Percentiles rank a stretch among this genome's conserved stretches.
Evolutionary conservation across 2,329 filamentous ascomycete genomes (phyloP).

Genomic region (Botrytis galanthina): DNA sequence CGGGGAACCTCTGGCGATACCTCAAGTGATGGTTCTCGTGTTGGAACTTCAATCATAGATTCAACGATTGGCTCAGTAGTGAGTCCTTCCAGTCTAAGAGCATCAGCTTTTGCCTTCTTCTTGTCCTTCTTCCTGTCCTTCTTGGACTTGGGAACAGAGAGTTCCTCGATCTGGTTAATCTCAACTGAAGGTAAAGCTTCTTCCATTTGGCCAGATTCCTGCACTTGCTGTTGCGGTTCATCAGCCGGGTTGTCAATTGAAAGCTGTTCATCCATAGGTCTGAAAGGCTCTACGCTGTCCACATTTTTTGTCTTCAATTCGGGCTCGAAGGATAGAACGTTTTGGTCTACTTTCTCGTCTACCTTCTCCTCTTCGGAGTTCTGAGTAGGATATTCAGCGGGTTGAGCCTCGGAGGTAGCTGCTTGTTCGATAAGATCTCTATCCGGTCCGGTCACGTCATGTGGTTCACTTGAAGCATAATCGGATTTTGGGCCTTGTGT

Average conservation of each 20-base stretch:
- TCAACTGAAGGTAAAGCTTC: constrained; percentile 11
- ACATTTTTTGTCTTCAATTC: background rate
- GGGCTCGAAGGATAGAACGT: background rate
- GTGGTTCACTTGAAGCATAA: constrained; percentile 19
- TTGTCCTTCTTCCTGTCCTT: constrained; percentile 28
- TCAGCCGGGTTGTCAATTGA: background rate
- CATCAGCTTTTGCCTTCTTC: background rate
- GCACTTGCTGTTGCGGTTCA: constrained; percentile 10
- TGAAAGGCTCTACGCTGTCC: background rate
- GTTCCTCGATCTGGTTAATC: constrained; percentile 18
- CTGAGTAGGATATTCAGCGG: background rate
- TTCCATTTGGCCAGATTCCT: constrained; percentile 7
- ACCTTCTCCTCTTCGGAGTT: background rate
- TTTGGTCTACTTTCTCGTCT: background rate
- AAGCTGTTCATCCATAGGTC: background rate
- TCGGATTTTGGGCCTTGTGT: background rate
- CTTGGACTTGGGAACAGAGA: constrained; percentile 24
- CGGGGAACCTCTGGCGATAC: background rate
- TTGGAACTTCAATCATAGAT: background rate
- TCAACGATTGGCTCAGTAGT: background rate
- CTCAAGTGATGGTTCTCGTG: background rate
- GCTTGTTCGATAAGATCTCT: background rate
- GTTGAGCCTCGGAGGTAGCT: background rate
- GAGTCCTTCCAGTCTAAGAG: background rate
- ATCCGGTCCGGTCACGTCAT: background rate